Base-by-base conservation (phyloP, 257 asterid species). In the Solanum paucissectum region DNA sequence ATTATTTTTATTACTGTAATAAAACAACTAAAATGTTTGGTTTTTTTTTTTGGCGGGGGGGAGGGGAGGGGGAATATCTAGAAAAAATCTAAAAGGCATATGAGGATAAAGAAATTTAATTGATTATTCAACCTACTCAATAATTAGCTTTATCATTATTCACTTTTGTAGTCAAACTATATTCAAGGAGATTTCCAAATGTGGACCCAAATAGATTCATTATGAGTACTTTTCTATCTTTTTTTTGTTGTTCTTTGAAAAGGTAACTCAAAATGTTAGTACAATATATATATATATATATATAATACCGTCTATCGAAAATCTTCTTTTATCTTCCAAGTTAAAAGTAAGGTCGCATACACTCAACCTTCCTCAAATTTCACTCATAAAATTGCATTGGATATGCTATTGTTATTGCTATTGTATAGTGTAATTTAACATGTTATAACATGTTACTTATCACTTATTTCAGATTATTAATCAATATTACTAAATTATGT, bases 391-490 rank as follows among this genome's bases (percentile, higher is more conserved):
- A 55, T 55, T 55, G 18, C 4, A 20, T 1, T 18, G 60, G 1
- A 0, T 49, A 49, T 49, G 21, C 2, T 52, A 5, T 49, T 49
- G 1, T 16, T 52, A 0, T 52, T 52, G 1, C 1, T 49, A 0
- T 52, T 52, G n/a, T 55, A 55, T 7, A 20, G 4, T 55, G 13
- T 60, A 21, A 60, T 60, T 66, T 25, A 16, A 49, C 9, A 49
- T 49, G 8, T 49, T 49, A 42, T 42, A 23, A 8, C 27, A 60
- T 23, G 11, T 9, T 60, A 60, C 2, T 8, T 21, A 60, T 16
- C 64, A 23, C 25, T 60, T 60, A 60, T 21, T 60, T 23, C 25
- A 60, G 68, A 9, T 60, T 60, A 21, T 60, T 21, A 60, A 60
- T 60, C 3, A 21, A 60, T 60, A 60, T 21, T 21, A 21, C 68